Base-by-base conservation (phyloP, 179 eudicot genomes). In the Gypsophila paniculata region DNA sequence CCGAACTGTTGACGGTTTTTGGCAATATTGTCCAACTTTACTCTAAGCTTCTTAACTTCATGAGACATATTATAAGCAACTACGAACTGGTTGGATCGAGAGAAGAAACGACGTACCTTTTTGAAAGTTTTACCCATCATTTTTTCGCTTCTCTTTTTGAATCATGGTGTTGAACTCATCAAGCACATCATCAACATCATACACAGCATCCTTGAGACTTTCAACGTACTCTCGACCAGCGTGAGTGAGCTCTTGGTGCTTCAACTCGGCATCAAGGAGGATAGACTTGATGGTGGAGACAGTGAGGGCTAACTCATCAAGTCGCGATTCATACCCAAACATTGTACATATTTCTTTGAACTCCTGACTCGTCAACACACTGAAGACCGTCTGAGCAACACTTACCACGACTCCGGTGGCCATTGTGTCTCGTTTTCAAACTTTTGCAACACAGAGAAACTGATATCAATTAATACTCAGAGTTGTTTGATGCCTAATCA, bases 131-230 rank as follows among this genome's bases (percentile, higher is more conserved):
- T 51, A 68, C 65, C 65, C 25, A 75, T 52, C 73, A 0, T 26
- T 49, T 4, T 9, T 53, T 3, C 8, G 10, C 29, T 68, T 32
- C 0, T 7, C 15, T 49, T 54, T 65, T 38, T 39, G 60, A 7
- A 36, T 69, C 12, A 62, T 51, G 11, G 77, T 77, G 0, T 61
- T 54, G 19, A 59, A 75, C 39, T 77, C 79, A 38, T 83, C 83
- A 14, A 83, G 14, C 65, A 80, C 4, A 54, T 73, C 76, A 21
- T 63, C 76, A 11, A 65, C 54, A 5, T 68, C 67, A n/a, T 80
- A 74, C 13, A 75, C 70, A 46, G 69, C 74, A 13, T 25, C 70
- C 59, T 71, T 57, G 22, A 79, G 81, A 71, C 65, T 82, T 29
- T 64, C 14, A 5, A 82, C 38, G 67, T 69, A 75, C 0, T 18